Base-by-base conservation (phyloP, 805 yeast species). In the Nakazawaea ambrosiae region DNA sequence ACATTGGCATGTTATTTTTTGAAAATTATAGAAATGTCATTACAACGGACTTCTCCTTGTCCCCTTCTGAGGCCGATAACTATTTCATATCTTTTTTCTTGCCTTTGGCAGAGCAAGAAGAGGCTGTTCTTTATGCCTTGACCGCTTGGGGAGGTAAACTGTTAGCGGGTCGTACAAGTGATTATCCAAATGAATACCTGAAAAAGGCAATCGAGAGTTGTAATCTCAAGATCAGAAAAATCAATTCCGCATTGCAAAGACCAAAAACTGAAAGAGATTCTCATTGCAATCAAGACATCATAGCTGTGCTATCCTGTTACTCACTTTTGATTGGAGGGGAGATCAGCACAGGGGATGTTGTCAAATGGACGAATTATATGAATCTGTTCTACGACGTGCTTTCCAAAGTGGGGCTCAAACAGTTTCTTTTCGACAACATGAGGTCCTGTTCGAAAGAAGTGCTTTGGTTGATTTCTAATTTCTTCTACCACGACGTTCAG, bases 141-240 rank as follows among this genome's bases (percentile, higher is more conserved):
- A 63, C 77, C 22, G 78, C 81, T 0, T 79, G 84, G 84, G 75
- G 79, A 63, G 71, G 70, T 10, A 57, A 60, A 54, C 55, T 57
- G 36, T 38, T 61, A 24, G 36, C 56, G 12, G 65, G 64, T 1
- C 37, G 55, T 4, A 43, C 48, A n/a, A 49, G 51, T 42, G 47
- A 49, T 25, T 22, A 37, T 15, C 57, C 57, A 4, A 39, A 43
- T 10, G 28, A 25, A 39, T 56, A 53, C 41, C 46, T 45, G 27
- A 19, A 33, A 31, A 52, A 45, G 18, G 46, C 48, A 20, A 39
- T 43, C 38, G 39, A 36, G 2, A 28, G 54, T 6, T 45, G 55
- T 5, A 46, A 57, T 11, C 45, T 41, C 22, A 46, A 50, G 5
- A 44, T 49, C 32, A 47, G 47, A 3, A 9, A 12, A 4, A 10